These are phyloP conservation scores for Babesia caballi DNA, from an alignment of 169 alveolate species.

Conservation along the genomic window DNA sequence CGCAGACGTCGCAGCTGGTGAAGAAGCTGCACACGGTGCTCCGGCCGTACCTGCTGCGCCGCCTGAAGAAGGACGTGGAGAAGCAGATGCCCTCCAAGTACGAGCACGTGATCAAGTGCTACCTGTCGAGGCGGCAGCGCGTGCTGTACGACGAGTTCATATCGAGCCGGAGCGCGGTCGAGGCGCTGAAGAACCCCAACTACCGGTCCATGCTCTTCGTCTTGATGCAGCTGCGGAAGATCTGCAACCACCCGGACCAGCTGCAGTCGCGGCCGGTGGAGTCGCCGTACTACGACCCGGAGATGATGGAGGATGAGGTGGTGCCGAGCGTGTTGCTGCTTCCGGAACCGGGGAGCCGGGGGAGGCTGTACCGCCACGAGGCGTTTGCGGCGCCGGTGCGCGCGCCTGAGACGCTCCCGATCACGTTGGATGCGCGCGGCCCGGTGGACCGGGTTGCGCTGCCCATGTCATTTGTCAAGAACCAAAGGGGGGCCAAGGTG, in stretches of 20 bases:
- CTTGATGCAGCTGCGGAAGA: constrained; percentile 94
- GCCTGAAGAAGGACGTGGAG: constrained; percentile 98
- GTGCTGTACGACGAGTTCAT: constrained; percentile 97
- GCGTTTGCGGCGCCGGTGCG: background rate
- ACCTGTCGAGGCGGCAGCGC: constrained; percentile 88
- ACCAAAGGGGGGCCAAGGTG: background rate
- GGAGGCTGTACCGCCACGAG: constrained; percentile 10
- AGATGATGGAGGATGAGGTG: background rate
- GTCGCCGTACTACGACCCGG: constrained; percentile 38
- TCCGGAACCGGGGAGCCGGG: background rate
- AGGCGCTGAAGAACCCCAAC: constrained; percentile 80
- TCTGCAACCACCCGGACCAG: constrained; percentile 98
- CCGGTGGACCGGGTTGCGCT: background rate
- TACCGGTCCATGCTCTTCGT: constrained; percentile 95
- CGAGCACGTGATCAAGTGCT: constrained; percentile 93
- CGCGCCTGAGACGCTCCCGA: background rate
- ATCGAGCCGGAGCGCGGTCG: constrained; percentile 70
- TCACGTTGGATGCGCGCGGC: background rate
- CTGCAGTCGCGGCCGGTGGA: constrained; percentile 90
- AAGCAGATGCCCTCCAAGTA: constrained; percentile 96
- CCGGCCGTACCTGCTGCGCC: constrained; percentile 95
- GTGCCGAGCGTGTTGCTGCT: constrained; percentile 5
- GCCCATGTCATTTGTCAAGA: constrained; percentile 6
- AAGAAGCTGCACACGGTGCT: constrained; percentile 92
- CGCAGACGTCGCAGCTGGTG: constrained; percentile 63